Base-by-base conservation (phyloP, 257 asterid species). In the Anisodus acutangulus region DNA sequence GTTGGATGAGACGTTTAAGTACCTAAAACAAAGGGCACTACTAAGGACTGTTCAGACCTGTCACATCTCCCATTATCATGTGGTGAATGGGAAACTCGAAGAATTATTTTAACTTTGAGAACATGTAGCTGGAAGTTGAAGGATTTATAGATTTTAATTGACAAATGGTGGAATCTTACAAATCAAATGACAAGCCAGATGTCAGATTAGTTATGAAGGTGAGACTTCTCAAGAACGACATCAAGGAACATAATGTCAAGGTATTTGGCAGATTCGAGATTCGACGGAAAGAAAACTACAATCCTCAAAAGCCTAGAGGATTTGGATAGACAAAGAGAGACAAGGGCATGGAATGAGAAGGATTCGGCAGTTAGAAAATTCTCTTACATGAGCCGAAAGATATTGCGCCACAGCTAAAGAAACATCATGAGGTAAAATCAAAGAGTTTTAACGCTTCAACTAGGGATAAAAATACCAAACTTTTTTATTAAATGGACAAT, bases 281-380 rank as follows among this genome's bases (percentile, higher is more conserved):
- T 15, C 6, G 49, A 16, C 13, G 3, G 16, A 12, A 66, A 66
- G 11, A 68, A 37, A 37, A 39, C 31, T 15, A 7, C 13, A 37
- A 68, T 68, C 31, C 53, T 68, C 78, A 16, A 37, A 68, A 68
- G 6, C 47, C 78, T 68, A 68, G 12, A 15, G 53, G 51, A 68
- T 68, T 68, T 68, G 53, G 78, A 37, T 37, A 69, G 35, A 70
- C 79, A 70, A 3, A 70, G 12, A 39, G 78, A 70, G 37, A 57
- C 63, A 70, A 70, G 15, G 16, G 57, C 4, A 43, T 43, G 16
- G 37, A 43, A n/a, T 43, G 57, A 70, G 22, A 70, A 9, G 16
- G 11, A 71, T 45, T 43, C 15, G 9, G 7, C 79, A 17, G 58
- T n/a, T 9, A n/a, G 17, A 71, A 71, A 71, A 16, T 39, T 71